Evolutionary conservation across 768 basidiomycete species (phyloP), one percentile per base, ranked within the genome.

Genomic region (Leccinum olivaceopallidum): DNA sequence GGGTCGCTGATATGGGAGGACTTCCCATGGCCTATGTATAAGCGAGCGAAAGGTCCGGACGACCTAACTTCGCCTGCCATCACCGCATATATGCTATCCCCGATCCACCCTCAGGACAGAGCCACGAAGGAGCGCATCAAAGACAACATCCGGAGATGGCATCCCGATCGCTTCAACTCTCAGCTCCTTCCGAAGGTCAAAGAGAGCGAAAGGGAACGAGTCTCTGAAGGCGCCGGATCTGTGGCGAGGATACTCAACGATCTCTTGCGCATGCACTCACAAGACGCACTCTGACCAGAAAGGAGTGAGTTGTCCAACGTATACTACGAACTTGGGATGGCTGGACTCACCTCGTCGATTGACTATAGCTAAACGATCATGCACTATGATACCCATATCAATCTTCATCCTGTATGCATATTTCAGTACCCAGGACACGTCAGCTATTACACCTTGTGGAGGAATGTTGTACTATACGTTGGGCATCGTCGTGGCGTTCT

Each of bases 131-230:
- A 92, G 65, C 84, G 89, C 14, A 79, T 91, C 63, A 89, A 85
- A 77, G 90, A 92, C 61, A 84, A 86, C 57, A 80, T 93, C 65
- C 81, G 83, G 72, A 76, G 81, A 63, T 93, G 90, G 90, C 90
- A 93, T 73, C 90, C 91, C 5, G 91, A 93, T 74, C 84, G 88
- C 36, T 92, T 93, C 68, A 87, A 92, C 64, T 85, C 84, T 37
- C 85, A 87, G 71, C 75, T 83, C 56, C 71, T 92, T 68, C 76
- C 80, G 12, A 85, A 85, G 73, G 88, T 92, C 53, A 73, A 77
- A 53, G 85, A 86, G 62, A 78, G 71, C 37, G 88, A 92, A 61
- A 80, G 79, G 70, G 89, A 85, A 67, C 82, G 73, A 67, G 89
- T 93, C 54, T 82, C 83, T 73, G 81, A 83, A 59, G 91, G 86